These are phyloP conservation scores for Mycena epipterygia DNA, from an alignment of 768 basidiomycete species.

Conservation along the genomic window DNA sequence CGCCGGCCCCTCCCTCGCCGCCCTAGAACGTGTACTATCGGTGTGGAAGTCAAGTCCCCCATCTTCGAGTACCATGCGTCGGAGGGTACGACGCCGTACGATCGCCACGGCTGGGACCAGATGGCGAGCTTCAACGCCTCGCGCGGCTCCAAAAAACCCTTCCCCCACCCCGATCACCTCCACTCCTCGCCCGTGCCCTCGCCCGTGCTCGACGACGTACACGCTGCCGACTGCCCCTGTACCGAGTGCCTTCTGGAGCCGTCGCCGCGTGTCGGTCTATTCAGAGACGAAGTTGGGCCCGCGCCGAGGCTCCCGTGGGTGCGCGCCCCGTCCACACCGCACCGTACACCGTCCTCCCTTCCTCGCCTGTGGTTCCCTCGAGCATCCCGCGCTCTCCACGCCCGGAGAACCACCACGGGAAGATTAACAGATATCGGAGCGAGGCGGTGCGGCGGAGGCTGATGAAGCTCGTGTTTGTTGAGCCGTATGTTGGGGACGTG, in stretches of 20 bases:
- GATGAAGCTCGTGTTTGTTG: too few relatives aligned
- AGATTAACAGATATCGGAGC: too few relatives aligned
- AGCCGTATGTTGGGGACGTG: too few relatives aligned
- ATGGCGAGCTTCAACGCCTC: constrained; percentile 3
- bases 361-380: neutral
- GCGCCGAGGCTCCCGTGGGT: neutral
- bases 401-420: too few relatives aligned
- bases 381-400: too few relatives aligned
- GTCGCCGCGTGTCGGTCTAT: neutral
- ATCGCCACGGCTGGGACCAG: constrained; percentile 2
- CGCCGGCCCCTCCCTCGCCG: neutral
- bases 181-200: too few relatives aligned
- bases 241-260: neutral
- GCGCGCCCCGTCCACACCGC: neutral
- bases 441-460: too few relatives aligned
- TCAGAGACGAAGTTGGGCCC: neutral
- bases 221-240: neutral
- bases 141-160: neutral
- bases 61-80: constrained; percentile 1
- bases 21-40: neutral
- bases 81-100: neutral
- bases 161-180: neutral
- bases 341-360: neutral
- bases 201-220: neutral
- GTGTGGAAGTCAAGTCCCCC: constrained; percentile 1